Conservation (phyloP, 192 early-diverging fungal genomes). For the Linnemannia zychae region DNA sequence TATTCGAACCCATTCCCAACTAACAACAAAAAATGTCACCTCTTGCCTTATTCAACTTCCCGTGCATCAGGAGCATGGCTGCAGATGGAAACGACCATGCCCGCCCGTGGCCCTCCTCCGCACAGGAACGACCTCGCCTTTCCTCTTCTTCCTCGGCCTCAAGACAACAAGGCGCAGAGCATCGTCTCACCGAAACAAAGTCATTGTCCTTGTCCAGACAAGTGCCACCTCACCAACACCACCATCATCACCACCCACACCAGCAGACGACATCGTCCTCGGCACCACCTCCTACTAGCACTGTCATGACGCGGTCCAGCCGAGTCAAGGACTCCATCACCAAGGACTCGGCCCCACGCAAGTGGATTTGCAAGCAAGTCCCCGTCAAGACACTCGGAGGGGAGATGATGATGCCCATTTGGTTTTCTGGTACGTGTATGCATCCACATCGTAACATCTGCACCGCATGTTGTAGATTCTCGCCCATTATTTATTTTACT, state of each 20-base stretch:
- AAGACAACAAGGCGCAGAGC: background rate
- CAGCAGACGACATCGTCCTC: background rate
- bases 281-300: background rate
- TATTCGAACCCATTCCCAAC: background rate
- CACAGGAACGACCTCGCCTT: background rate
- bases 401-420: slow-evolving; percentile 53
- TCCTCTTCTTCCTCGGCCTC: background rate
- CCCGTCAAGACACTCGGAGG: slow-evolving; percentile 51
- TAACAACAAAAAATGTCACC: slow-evolving; percentile 3
- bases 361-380: slow-evolving; percentile 50
- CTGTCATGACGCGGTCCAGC: slow-evolving; percentile 15
- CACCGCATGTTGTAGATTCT: background rate
- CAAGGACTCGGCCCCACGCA: slow-evolving; percentile 46
- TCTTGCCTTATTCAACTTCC: slow-evolving; percentile 2
- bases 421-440: slow-evolving; percentile 38
- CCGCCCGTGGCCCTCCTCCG: slow-evolving; percentile 47
- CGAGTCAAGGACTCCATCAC: slow-evolving; percentile 44
- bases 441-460: background rate
- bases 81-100: slow-evolving; percentile 41
- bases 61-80: slow-evolving; percentile 36
- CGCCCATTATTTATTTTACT: background rate
- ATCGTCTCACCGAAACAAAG: slow-evolving; percentile 3
- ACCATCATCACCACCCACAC: slow-evolving; percentile 10
- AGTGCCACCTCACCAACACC: background rate
- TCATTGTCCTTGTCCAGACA: background rate